A percentile compares a stretch with the other conserved stretches of the same genome.
Evolutionary conservation across 257 asterid genomes (phyloP).

Genomic region (Petunia secreta): DNA sequence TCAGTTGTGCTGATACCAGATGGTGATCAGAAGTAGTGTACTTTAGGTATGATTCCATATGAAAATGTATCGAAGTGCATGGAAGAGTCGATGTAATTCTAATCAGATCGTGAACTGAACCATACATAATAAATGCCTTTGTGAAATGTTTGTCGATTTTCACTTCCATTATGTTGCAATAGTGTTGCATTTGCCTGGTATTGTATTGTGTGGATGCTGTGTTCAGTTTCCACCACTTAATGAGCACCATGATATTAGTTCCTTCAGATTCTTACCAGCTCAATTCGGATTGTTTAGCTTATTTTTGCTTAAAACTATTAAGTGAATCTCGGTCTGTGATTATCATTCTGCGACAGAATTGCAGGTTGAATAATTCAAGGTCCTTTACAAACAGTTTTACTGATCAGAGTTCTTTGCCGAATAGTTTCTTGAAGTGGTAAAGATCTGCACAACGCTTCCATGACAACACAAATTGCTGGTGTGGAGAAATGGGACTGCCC

Average conservation of each 20-base stretch:
- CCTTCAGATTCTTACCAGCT: constrained; percentile 10
- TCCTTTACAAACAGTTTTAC: no score
- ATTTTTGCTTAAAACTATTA: neutral
- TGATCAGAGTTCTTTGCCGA: neutral
- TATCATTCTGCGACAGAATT: neutral
- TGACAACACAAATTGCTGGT: no score
- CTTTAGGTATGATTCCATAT: neutral
- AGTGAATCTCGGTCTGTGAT: neutral
- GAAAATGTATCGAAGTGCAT: neutral
- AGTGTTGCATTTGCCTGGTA: neutral
- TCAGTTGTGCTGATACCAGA: constrained; percentile 81
- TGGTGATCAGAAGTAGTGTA: constrained; percentile 16
- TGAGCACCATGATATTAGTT: neutral
- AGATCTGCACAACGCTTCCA: no score
- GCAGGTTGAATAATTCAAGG: no score
- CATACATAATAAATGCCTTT: neutral
- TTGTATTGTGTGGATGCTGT: neutral
- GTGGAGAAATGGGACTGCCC: no score
- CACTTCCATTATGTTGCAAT: neutral
- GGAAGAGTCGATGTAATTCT: neutral
- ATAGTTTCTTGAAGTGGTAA: no score
- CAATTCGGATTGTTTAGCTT: neutral
- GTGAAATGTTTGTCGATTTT: neutral
- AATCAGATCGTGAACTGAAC: constrained; percentile 6
- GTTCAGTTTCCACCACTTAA: neutral